Percentiles rank a stretch among this genome's conserved stretches.
Conservation (phyloP, 2,329 filamentous ascomycete species). For the Aureobasidium sp. region DNA sequence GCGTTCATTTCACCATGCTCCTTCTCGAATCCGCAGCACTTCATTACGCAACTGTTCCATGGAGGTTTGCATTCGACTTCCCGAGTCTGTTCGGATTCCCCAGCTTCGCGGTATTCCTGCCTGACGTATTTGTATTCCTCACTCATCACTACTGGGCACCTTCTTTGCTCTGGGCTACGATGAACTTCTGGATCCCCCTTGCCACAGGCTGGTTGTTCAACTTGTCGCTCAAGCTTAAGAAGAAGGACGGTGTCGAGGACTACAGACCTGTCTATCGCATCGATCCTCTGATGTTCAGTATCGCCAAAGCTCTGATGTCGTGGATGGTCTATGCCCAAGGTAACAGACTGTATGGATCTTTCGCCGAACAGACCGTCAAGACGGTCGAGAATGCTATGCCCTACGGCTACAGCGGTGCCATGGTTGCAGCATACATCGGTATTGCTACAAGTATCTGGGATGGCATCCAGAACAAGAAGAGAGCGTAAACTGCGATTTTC, state of each 20-base stretch:
- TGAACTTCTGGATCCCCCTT: slow-evolving; percentile 63
- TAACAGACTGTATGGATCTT: slow-evolving; percentile 52
- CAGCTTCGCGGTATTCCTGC: slow-evolving; percentile 52
- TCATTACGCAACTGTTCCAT: slow-evolving; percentile 60
- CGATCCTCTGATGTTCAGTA: slow-evolving; percentile 84
- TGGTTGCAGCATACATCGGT: slow-evolving; percentile 61
- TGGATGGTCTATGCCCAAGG: slow-evolving; percentile 71
- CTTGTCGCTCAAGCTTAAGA: slow-evolving; percentile 52
- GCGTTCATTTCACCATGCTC: slow-evolving; percentile 60
- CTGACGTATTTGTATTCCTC: slow-evolving; percentile 72
- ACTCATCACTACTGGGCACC: slow-evolving; percentile 70
- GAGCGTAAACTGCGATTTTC: not conserved
- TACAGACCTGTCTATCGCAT: slow-evolving; percentile 49
- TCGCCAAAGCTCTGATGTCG: slow-evolving; percentile 73
- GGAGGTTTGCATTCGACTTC: slow-evolving; percentile 63
- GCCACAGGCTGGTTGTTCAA: slow-evolving; percentile 85
- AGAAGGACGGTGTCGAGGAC: slow-evolving; percentile 29
- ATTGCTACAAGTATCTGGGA: slow-evolving; percentile 66
- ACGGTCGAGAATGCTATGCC: slow-evolving; percentile 59
- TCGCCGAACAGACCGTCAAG: slow-evolving; percentile 50
- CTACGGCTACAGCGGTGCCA: slow-evolving; percentile 60
- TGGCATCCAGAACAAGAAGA: slow-evolving; percentile 55
- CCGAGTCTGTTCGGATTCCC: slow-evolving; percentile 51
- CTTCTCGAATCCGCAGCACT: slow-evolving; percentile 63
- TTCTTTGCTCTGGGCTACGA: slow-evolving; percentile 64